Conservation (phyloP, 1,139 yeast genomes). For the Pichia sp. region DNA sequence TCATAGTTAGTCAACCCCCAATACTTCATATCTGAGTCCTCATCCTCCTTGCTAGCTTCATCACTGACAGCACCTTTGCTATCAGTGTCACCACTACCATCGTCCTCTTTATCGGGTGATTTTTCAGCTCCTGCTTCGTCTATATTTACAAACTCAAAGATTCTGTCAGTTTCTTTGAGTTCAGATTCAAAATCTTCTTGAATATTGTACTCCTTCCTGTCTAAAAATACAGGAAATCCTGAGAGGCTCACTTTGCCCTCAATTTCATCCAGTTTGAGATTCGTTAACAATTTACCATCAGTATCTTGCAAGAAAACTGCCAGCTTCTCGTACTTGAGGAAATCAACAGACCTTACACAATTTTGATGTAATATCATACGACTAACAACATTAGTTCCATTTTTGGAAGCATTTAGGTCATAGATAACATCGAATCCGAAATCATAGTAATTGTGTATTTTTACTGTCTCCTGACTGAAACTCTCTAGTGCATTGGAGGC, state of each 20-base stretch:
- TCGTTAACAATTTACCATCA: background rate
- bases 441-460: slow-evolving; percentile 54
- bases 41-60: background rate
- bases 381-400: slow-evolving; percentile 35
- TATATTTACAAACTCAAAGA: slow-evolving; percentile 27
- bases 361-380: slow-evolving; percentile 52
- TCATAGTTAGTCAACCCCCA: slow-evolving; percentile 56
- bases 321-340: slow-evolving; percentile 44
- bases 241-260: background rate
- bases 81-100: background rate
- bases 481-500: slow-evolving; percentile 2
- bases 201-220: slow-evolving; percentile 49
- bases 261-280: slow-evolving; percentile 3
- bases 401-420: slow-evolving; percentile 34
- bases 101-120: background rate
- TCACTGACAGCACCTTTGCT: slow-evolving; percentile 2
- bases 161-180: slow-evolving; percentile 17
- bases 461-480: slow-evolving; percentile 21
- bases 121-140: background rate
- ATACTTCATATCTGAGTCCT: slow-evolving; percentile 23
- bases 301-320: slow-evolving; percentile 9
- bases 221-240: slow-evolving; percentile 41
- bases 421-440: slow-evolving; percentile 54
- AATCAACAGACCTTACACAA: slow-evolving; percentile 44
- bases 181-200: slow-evolving; percentile 23